Conservation (phyloP, 495 filamentous ascomycete species). For the Penicillium lagena region DNA sequence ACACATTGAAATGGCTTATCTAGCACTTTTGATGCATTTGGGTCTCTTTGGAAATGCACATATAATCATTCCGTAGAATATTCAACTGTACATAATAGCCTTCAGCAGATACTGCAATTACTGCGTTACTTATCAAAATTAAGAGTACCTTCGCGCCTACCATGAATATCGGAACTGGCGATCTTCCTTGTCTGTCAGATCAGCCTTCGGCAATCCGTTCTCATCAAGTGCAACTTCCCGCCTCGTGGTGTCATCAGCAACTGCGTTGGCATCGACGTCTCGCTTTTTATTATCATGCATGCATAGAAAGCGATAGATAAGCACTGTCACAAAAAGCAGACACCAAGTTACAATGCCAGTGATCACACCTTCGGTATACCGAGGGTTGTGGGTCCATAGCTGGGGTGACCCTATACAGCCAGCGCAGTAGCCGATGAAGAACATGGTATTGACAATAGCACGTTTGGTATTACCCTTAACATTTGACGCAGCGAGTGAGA, state of each 20-base stretch:
- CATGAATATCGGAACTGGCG: constrained; percentile 12
- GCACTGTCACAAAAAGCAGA: constrained; percentile 13
- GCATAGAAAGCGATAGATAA: constrained; percentile 18
- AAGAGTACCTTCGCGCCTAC: not conserved
- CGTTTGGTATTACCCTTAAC: constrained; percentile 62
- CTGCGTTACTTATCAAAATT: too few species aligned
- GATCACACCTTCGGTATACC: constrained; percentile 20
- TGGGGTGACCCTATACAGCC: constrained; percentile 26
- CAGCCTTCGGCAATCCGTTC: constrained; percentile 10
- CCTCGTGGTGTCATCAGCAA: not conserved
- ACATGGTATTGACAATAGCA: constrained; percentile 33
- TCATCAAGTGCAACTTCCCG: constrained; percentile 6
- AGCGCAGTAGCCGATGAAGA: constrained; percentile 31
- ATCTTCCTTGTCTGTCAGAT: constrained; percentile 19
- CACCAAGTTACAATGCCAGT: constrained; percentile 25
- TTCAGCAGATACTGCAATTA: too few species aligned
- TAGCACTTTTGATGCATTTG: too few species aligned
- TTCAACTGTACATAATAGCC: too few species aligned
- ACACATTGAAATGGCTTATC: too few species aligned
- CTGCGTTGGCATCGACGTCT: not conserved
- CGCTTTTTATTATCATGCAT: constrained; percentile 13
- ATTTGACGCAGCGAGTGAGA: constrained; percentile 48
- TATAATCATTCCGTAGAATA: too few species aligned
- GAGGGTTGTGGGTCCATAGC: constrained; percentile 21
- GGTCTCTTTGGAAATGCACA: too few species aligned